Percentiles rank a stretch among this genome's conserved stretches.
Evolutionary conservation across 1,284 basidiomycete species (phyloP).

Genomic region (Malassezia arunalokei): DNA sequence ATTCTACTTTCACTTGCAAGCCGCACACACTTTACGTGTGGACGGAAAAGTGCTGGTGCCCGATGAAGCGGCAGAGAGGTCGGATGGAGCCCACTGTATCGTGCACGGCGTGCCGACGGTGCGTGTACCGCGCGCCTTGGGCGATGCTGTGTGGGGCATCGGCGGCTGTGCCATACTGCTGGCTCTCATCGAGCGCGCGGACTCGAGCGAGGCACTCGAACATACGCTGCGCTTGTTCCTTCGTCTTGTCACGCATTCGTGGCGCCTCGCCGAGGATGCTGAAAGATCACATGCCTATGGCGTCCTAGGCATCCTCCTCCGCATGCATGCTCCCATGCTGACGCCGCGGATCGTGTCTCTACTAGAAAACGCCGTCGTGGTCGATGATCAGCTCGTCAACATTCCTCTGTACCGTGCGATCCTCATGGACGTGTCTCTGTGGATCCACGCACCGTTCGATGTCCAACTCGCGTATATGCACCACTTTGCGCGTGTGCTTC

Average conservation of each 20-base stretch:
- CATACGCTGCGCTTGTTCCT: conserved; percentile 61
- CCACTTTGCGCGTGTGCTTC: conserved; percentile 64
- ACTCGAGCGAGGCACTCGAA: conserved; percentile 61
- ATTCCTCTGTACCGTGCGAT: conserved; percentile 67
- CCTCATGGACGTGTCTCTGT: conserved; percentile 78
- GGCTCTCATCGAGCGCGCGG: conserved; percentile 52
- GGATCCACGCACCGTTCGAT: conserved; percentile 59
- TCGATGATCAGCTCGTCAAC: conserved; percentile 69
- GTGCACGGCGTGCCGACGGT: conserved; percentile 47
- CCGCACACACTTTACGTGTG: conserved; percentile 18
- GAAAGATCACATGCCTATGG: conserved; percentile 54
- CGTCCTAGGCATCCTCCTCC: conserved; percentile 63
- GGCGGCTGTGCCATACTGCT: conserved; percentile 69
- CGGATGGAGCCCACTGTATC: conserved; percentile 2
- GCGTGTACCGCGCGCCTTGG: conserved; percentile 57
- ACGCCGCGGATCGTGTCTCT: conserved; percentile 64
- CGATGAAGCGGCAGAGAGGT: conserved; percentile 24
- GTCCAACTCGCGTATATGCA: conserved; percentile 66
- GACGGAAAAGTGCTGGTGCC: conserved; percentile 15
- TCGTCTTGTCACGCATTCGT: conserved; percentile 66
- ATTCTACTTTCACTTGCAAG: conserved; percentile 31
- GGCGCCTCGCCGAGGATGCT: conserved; percentile 53
- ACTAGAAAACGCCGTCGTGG: conserved; percentile 68
- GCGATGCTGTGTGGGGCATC: conserved; percentile 66
- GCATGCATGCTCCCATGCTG: conserved; percentile 62